These are phyloP conservation scores for Rhizopogon roseolus DNA, from an alignment of 768 basidiomycete genomes.

Conservation along the genomic window DNA sequence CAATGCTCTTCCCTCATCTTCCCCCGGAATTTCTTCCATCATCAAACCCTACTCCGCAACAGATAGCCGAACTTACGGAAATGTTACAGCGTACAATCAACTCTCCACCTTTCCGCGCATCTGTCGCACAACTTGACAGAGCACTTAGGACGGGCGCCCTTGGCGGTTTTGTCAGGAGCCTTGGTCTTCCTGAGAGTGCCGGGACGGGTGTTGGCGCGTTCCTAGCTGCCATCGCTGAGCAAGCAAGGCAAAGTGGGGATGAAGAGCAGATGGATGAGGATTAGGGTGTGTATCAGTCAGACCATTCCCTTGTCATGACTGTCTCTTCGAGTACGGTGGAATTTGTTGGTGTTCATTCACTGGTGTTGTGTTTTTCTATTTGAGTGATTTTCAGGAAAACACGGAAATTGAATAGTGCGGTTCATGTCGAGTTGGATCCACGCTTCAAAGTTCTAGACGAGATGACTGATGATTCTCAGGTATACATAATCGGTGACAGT, in stretches of 20 bases:
- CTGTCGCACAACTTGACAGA: conserved; percentile 77
- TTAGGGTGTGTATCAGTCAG: background rate
- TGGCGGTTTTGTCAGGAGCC: conserved; percentile 64
- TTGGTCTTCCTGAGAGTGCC: conserved; percentile 84
- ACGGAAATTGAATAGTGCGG: background rate
- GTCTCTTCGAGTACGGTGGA: background rate
- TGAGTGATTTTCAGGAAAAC: background rate
- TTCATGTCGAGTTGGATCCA: background rate
- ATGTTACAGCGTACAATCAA: conserved; percentile 70
- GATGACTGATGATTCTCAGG: too few relatives aligned
- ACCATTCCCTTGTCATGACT: background rate
- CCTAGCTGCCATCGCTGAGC: conserved; percentile 73
- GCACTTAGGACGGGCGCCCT: conserved; percentile 80
- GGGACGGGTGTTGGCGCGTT: conserved; percentile 76
- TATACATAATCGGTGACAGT: too few relatives aligned
- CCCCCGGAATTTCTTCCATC: conserved; percentile 71
- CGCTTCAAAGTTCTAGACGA: background rate
- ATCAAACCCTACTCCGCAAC: conserved; percentile 42
- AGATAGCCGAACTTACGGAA: conserved; percentile 32
- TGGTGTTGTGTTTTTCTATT: background rate
- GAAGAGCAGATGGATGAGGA: conserved; percentile 81
- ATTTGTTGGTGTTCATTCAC: background rate
- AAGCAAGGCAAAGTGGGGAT: conserved; percentile 44
- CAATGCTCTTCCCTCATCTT: conserved; percentile 73
- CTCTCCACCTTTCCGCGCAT: conserved; percentile 78